Evolutionary conservation across 2,329 filamentous ascomycete genomes (phyloP), one percentile per base, ranked within the genome.

Genomic region (Aspergillus ochraceus): DNA sequence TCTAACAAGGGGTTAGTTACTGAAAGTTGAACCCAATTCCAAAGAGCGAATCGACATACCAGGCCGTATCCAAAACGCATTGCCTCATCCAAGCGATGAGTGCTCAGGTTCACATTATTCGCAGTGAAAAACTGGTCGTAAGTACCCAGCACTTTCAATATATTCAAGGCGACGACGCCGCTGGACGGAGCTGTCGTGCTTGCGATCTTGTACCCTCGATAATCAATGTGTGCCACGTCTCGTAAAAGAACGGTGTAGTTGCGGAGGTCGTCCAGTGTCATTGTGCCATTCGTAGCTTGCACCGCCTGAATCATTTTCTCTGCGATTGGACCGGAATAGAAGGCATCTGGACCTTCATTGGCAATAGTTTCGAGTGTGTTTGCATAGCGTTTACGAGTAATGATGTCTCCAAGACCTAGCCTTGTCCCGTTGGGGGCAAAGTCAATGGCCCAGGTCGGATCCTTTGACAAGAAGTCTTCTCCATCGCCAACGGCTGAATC

Each of bases 1-100:
- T 87, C 67, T 89, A 80, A 4, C 1, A n/a, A 4, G 24, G 29
- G 6, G 17, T 14, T 74, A 54, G 69, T 64, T 46, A 19, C 12
- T 10, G 11, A 17, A 3, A 9, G 6, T 8, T n/a, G 14, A 9
- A 8, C 2, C 3, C 20, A 24, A 17, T 11, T 8, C 11, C 6
- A 22, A 3, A n/a, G 11, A 51, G 1, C 3, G 39, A 26, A 26
- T 19, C 12, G 4, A 52, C 64, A 45, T 64, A 79, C 78, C 72
- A 81, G 74, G 42, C 89, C 92, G 72, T 97, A 98, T 2, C 86
- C 92, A 73, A 96, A 98, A 22, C 92, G 86, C 79, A 97, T 91
- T 12, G 92, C 90, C 80, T 98, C 95, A 70, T 92, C 87, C 64
- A 97, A 84, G 14, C 90, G 86, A 76, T 98, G 95, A 0, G 88